A percentile compares a stretch with the other conserved stretches of the same genome.
These are phyloP conservation scores for Phallus indusiatus DNA, from an alignment of 768 basidiomycete genomes.

Conservation along the genomic window DNA sequence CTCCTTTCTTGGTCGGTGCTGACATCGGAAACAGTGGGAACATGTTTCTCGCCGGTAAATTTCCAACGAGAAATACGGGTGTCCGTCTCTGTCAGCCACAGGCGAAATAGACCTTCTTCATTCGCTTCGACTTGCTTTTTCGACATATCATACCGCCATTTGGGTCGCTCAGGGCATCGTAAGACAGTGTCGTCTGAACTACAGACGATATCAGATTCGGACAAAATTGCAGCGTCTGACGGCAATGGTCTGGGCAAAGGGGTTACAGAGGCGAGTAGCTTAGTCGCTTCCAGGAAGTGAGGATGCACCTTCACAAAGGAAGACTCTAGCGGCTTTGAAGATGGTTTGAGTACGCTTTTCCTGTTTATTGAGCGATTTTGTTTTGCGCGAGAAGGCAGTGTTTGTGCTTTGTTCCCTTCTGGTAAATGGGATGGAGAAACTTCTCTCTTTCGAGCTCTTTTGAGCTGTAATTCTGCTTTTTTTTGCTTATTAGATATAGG, in stretches of 20 bases:
- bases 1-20: no score
- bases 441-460: slow-evolving; percentile 79
- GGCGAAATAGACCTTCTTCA: slow-evolving; percentile 74
- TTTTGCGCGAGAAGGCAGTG: neutral
- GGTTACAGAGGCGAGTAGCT: slow-evolving; percentile 41
- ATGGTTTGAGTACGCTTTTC: slow-evolving; percentile 25
- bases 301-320: slow-evolving; percentile 55
- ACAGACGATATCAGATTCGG: slow-evolving; percentile 12
- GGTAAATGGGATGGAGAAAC: slow-evolving; percentile 36
- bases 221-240: slow-evolving; percentile 28
- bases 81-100: slow-evolving; percentile 69
- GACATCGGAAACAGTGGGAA: no score
- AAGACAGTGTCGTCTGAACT: slow-evolving; percentile 22
- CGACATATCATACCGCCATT: slow-evolving; percentile 78
- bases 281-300: slow-evolving; percentile 52
- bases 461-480: slow-evolving; percentile 64
- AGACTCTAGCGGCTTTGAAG: slow-evolving; percentile 52
- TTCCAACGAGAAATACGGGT: slow-evolving; percentile 42
- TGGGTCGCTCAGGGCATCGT: slow-evolving; percentile 61
- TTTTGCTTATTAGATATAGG: slow-evolving; percentile 58
- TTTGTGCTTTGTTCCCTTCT: slow-evolving; percentile 8
- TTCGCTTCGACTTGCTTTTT: slow-evolving; percentile 87
- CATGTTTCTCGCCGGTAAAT: neutral
- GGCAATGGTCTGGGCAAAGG: slow-evolving; percentile 50
- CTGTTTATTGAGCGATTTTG: slow-evolving; percentile 16